Evolutionary conservation across 2,329 filamentous ascomycete genomes (phyloP), one percentile per base, ranked within the genome.

Genomic region (Cladosporium halotolerans): DNA sequence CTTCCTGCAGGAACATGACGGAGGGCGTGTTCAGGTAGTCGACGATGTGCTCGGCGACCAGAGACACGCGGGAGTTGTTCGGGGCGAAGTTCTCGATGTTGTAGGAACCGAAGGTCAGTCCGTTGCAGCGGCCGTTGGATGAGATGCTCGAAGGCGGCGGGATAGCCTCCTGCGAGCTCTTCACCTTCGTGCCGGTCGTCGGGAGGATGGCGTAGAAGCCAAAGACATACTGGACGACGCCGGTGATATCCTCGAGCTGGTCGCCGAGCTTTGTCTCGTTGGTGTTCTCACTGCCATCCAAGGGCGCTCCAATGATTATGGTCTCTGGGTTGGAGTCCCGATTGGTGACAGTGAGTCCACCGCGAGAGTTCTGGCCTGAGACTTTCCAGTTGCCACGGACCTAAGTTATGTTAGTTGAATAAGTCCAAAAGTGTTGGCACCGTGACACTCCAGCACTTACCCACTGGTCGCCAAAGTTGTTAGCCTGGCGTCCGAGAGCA

Each of bases 201-300:
- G 85, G 85, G 3, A 87, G 76, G 61, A 89, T 80, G 58, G 77
- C 75, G 69, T 88, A 89, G 72, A 83, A 86, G 19, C 85, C 85
- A 61, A 82, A 87, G 9, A 77, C 76, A 58, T 87, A 78, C 45
- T 74, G 79, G 6, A 89, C 75, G 14, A 88, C 71, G n/a, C 85
- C 85, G 0, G 82, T 87, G 62, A 89, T 82, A 49, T 86, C 80
- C 45, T 76, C 77, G 8, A 88, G 70, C 4, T 70, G 70, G 65
- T 88, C 85, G 13, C 85, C 85, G 52, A 89, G 77, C 63, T 81
- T 83, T 56, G 78, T 81, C 55, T 76, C 73, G 1, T 68, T 69
- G 1, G 79, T 79, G 66, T 87, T 87, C 19, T 70, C 72, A 44
- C 79, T 78, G 41, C 83, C 83, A 58, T 88, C 85, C 1, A 88